A percentile compares a stretch with the other conserved stretches of the same genome.
Conservation (phyloP, 2,329 filamentous ascomycete genomes). For the Cytospora paraplurivora region DNA sequence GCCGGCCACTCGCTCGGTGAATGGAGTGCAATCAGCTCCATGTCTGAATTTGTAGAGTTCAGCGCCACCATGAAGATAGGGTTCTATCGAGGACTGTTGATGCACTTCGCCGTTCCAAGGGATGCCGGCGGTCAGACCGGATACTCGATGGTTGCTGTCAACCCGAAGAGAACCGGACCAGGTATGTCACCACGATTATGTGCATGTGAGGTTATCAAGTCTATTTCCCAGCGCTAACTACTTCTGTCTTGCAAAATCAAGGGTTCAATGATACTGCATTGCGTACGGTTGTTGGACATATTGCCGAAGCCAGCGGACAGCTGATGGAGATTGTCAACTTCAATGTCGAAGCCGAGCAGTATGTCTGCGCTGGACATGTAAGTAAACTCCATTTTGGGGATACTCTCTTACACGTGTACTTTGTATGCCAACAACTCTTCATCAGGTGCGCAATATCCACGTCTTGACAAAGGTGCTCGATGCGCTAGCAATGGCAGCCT, state of each 20-base stretch:
- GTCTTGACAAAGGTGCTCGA: slow-evolving; percentile 34
- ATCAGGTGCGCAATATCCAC: too few species aligned
- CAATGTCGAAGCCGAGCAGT: slow-evolving; percentile 38
- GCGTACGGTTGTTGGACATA: slow-evolving; percentile 32
- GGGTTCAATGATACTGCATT: slow-evolving; percentile 34
- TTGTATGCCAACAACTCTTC: too few species aligned
- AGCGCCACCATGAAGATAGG: slow-evolving; percentile 34
- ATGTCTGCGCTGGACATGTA: slow-evolving; percentile 39
- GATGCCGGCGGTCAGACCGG: slow-evolving; percentile 34
- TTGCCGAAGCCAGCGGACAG: slow-evolving; percentile 31
- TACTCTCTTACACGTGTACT: too few species aligned
- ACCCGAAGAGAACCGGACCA: slow-evolving; percentile 33
- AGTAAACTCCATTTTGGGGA: too few species aligned
- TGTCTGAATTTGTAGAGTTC: slow-evolving; percentile 36
- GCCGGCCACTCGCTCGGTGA: slow-evolving; percentile 41
- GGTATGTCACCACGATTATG: too few species aligned
- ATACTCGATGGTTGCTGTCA: slow-evolving; percentile 38
- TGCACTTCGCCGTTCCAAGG: slow-evolving; percentile 38
- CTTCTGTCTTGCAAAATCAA: neutral
- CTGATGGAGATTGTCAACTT: slow-evolving; percentile 41
- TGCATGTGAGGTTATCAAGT: neutral
- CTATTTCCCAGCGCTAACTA: too few species aligned
- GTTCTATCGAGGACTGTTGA: slow-evolving; percentile 39
- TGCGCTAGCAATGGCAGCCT: slow-evolving; percentile 92
- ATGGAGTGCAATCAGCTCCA: slow-evolving; percentile 35